A percentile compares a stretch with the other conserved stretches of the same genome.
These are phyloP conservation scores for Angomonas ambiguus DNA, from an alignment of 208 protist species.

Conservation along the genomic window DNA sequence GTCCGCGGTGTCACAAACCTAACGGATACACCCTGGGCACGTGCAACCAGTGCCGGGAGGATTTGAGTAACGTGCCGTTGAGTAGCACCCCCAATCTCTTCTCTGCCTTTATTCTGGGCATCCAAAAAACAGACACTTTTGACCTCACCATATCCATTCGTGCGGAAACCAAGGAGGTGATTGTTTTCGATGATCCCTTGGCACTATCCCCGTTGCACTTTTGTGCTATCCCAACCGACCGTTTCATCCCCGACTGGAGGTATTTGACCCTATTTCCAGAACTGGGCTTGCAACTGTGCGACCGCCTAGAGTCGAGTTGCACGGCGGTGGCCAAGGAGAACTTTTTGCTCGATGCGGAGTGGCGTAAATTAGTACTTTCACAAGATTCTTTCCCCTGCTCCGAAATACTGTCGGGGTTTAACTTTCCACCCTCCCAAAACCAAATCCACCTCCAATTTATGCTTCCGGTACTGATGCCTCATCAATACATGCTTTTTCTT, in stretches of 20 bases:
- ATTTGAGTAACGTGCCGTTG: conserved; percentile 19
- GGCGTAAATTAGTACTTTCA: conserved; percentile 14
- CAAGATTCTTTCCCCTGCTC: not conserved
- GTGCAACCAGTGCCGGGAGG: conserved; percentile 46
- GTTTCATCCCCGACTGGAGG: conserved; percentile 51
- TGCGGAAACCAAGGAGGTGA: conserved; percentile 17
- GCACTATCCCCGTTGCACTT: conserved; percentile 53
- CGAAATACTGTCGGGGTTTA: conserved; percentile 50
- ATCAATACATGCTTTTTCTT: conserved; percentile 60
- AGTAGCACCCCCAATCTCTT: conserved; percentile 59
- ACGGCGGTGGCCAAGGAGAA: conserved; percentile 15
- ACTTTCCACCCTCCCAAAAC: conserved; percentile 77
- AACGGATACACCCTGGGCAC: conserved; percentile 42
- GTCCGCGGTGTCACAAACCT: conserved; percentile 44
- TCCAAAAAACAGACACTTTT: conserved; percentile 23
- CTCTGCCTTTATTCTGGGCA: conserved; percentile 46
- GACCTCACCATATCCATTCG: conserved; percentile 47
- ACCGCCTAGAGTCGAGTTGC: conserved; percentile 18
- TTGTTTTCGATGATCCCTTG: conserved; percentile 67
- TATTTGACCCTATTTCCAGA: conserved; percentile 38
- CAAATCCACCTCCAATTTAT: conserved; percentile 84
- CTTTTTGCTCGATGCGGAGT: conserved; percentile 22
- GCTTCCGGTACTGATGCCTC: conserved; percentile 51
- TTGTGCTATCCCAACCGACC: conserved; percentile 36
- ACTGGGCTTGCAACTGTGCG: conserved; percentile 22